phyloP scores from a whole-genome alignment of 176 grass and related monocot genomes.

The Urochloa ruziziensis region DNA sequence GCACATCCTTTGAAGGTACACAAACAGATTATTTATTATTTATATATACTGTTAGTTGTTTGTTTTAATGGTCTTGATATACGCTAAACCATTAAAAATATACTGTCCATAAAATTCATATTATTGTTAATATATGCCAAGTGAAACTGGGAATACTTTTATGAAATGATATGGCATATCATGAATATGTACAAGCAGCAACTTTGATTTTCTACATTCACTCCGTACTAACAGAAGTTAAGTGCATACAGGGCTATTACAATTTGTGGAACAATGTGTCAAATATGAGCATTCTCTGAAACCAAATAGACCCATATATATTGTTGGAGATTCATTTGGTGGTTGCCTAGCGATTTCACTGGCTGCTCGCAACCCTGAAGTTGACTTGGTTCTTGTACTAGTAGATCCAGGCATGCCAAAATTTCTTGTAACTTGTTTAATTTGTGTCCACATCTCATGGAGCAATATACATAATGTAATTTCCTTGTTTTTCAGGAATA shows the following conservation, averaged over 20 bases:
- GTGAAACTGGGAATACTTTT: background rate
- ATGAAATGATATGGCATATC: background rate
- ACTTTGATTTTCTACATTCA: background rate
- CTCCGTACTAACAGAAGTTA: background rate
- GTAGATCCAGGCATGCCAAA: slow-evolving; percentile 82
- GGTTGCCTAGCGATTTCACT: slow-evolving; percentile 69
- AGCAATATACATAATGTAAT: background rate
- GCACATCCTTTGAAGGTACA: slow-evolving; percentile 81
- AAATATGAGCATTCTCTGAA: slow-evolving; percentile 47
- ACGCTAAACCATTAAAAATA: background rate
- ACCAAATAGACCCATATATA: slow-evolving; percentile 67
- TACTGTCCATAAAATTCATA: background rate
- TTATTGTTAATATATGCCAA: background rate
- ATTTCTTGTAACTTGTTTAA: background rate
- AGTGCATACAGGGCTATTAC: slow-evolving; percentile 48
- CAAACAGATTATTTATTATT: background rate
- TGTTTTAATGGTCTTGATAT: background rate
- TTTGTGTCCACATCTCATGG: background rate
- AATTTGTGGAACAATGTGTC: slow-evolving; percentile 52
- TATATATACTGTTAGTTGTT: background rate
- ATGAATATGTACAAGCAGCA: background rate
- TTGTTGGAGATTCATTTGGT: slow-evolving; percentile 74
- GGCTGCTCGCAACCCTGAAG: slow-evolving; percentile 62
- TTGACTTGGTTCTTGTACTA: slow-evolving; percentile 70
- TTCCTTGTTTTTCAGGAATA: slow-evolving; percentile 41